Evolutionary conservation across 768 basidiomycete species (phyloP), one percentile per base, ranked within the genome.

Genomic region (Lentinus tigrinus): DNA sequence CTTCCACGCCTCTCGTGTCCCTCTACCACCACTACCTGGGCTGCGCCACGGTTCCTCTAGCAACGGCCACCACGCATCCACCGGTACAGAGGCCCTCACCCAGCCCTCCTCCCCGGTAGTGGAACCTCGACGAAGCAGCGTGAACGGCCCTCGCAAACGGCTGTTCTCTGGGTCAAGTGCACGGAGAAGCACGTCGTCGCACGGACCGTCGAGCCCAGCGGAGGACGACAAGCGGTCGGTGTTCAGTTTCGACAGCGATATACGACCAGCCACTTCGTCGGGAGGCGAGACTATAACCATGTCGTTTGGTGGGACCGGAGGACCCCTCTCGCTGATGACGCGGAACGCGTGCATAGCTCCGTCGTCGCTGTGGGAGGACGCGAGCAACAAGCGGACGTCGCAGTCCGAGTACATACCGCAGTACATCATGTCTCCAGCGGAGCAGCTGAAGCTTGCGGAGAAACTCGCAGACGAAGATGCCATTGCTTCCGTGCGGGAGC

Each of bases 351-450:
- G 69, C 52, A 67, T 70, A 21, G 61, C 67, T 3, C 67, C 68
- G 0, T 53, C 73, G 26, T 81, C 79, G 11, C 78, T 80, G 59
- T 82, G 81, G 77, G 85, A 85, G 31, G 46, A 14, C 55, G 51
- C 39, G 37, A 47, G 56, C 55, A 62, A 44, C 57, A 57, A 47
- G 64, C 68, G 50, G 62, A 69, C 31, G 77, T 67, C 71, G 13
- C 65, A 67, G 57, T 49, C 60, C 34, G 85, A 86, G 27, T 85
- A 85, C 68, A 75, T 73, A 4, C 84, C 85, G 8, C 84, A 87
- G 66, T 81, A 81, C 39, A 89, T 88, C 59, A 79, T 88, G 79
- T 83, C 85, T 16, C 82, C 84, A 23, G 85, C 83, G 17, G 84
- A 87, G 55, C 78, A 87, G 75, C 77, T 83, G 21, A 77, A 78